These are phyloP conservation scores for Zygoascus ofunaensis DNA, from an alignment of 805 yeast genomes.

Conservation along the genomic window DNA sequence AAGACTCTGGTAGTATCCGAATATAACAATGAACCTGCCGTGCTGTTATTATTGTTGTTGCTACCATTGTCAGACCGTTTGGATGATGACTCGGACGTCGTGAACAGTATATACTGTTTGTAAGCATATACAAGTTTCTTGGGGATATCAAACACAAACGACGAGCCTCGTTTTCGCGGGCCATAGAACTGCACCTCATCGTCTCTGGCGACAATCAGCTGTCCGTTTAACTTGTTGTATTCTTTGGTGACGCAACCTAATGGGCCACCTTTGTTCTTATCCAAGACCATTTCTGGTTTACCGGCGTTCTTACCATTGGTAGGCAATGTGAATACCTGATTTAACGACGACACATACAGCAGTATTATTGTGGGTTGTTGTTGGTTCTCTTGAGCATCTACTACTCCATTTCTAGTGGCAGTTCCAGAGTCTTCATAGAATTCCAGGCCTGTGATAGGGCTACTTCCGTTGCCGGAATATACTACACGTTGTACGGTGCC, in stretches of 20 bases:
- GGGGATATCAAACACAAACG: constrained; percentile 47
- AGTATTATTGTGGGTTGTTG: neutral
- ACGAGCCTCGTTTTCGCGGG: constrained; percentile 29
- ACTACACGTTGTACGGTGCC: constrained; percentile 82
- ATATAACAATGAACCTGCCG: constrained; percentile 16
- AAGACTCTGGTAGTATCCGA: constrained; percentile 45
- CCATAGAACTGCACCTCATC: constrained; percentile 59
- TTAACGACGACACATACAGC: constrained; percentile 67
- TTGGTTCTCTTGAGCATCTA: no score
- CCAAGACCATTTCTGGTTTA: constrained; percentile 43
- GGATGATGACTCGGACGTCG: constrained; percentile 38
- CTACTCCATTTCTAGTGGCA: constrained; percentile 39
- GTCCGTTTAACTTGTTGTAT: constrained; percentile 19
- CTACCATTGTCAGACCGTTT: constrained; percentile 13
- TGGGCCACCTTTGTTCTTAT: constrained; percentile 38
- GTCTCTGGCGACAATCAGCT: constrained; percentile 55
- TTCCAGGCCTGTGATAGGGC: constrained; percentile 73
- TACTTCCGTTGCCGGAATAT: constrained; percentile 47
- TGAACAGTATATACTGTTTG: constrained; percentile 47
- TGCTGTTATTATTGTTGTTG: constrained; percentile 8
- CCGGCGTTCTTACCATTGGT: constrained; percentile 76
- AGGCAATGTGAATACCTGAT: constrained; percentile 57
- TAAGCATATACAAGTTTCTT: constrained; percentile 45
- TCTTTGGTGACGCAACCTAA: constrained; percentile 35
- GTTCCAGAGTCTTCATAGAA: constrained; percentile 36